Evolutionary conservation across 495 filamentous ascomycete genomes (phyloP).

Genomic region (Recurvomyces mirabilis): DNA sequence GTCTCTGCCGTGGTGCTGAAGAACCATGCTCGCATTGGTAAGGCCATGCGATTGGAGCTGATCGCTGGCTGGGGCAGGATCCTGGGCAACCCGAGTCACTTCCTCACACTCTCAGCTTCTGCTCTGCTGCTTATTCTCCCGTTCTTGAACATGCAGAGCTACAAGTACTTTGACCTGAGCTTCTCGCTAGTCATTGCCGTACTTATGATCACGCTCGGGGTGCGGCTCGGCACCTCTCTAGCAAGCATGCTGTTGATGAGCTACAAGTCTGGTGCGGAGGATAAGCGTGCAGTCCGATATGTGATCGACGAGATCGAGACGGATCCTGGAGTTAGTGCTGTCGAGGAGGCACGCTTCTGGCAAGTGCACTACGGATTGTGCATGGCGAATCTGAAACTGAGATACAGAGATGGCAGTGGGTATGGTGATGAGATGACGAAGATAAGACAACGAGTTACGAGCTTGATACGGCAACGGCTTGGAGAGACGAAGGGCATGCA

Average conservation of each 20-base stretch:
- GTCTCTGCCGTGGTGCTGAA: constrained; percentile 76
- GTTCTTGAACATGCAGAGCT: constrained; percentile 61
- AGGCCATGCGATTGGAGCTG: constrained; percentile 66
- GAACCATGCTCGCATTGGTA: constrained; percentile 90
- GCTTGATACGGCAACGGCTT: constrained; percentile 71
- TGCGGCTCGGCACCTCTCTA: constrained; percentile 68
- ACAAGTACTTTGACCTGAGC: constrained; percentile 68
- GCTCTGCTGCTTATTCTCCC: constrained; percentile 72
- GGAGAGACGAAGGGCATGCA: constrained; percentile 76
- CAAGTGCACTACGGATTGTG: constrained; percentile 95
- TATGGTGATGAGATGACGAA: constrained; percentile 51
- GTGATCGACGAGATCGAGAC: constrained; percentile 75
- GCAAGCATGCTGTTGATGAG: constrained; percentile 93
- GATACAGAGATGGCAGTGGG: constrained; percentile 39
- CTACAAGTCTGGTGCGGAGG: constrained; percentile 45
- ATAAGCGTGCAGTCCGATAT: constrained; percentile 42
- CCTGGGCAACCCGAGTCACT: constrained; percentile 83
- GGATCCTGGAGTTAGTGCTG: constrained; percentile 58
- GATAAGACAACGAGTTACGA: constrained; percentile 60
- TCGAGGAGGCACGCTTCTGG: constrained; percentile 93
- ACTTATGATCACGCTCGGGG: constrained; percentile 77
- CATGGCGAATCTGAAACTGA: constrained; percentile 85
- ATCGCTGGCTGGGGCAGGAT: constrained; percentile 72
- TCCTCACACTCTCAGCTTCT: constrained; percentile 80
- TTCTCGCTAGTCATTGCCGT: constrained; percentile 69